These are phyloP conservation scores for Puccinia novopanici DNA, from an alignment of 1,284 basidiomycete genomes.

Conservation along the genomic window DNA sequence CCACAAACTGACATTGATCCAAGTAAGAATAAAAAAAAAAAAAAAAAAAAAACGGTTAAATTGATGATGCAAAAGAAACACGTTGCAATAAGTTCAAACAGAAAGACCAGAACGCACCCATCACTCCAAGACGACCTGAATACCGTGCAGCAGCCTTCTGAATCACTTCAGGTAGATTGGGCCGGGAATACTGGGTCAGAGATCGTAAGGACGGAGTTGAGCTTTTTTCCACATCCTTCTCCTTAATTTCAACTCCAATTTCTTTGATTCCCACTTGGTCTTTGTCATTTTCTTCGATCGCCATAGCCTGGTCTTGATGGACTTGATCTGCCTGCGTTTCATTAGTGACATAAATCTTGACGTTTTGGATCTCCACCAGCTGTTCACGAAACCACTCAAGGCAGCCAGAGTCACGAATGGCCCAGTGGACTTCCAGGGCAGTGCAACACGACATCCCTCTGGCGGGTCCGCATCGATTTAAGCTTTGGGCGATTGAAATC, in stretches of 20 bases:
- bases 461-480: not conserved
- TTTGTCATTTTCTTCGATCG: slow-evolving; percentile 6
- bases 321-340: not conserved
- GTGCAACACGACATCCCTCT: slow-evolving; percentile 15
- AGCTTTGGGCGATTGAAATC: slow-evolving; percentile 17
- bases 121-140: slow-evolving; percentile 31
- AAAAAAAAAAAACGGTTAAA: too few relatives aligned
- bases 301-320: not conserved
- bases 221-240: not conserved
- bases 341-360: slow-evolving; percentile 32
- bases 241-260: not conserved
- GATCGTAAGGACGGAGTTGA: not conserved
- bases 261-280: not conserved
- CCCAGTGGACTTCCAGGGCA: slow-evolving; percentile 25
- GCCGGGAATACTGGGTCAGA: not conserved
- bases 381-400: slow-evolving; percentile 37
- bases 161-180: slow-evolving; percentile 9
- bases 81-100: not conserved
- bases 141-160: slow-evolving; percentile 1
- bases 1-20: too few relatives aligned
- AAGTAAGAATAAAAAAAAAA: too few relatives aligned
- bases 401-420: not conserved
- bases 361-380: slow-evolving; percentile 9
- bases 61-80: too few relatives aligned
- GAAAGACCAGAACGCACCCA: slow-evolving; percentile 33